These are phyloP conservation scores for Isabelozyma gotoi DNA, from an alignment of 805 yeast species.

Conservation along the genomic window DNA sequence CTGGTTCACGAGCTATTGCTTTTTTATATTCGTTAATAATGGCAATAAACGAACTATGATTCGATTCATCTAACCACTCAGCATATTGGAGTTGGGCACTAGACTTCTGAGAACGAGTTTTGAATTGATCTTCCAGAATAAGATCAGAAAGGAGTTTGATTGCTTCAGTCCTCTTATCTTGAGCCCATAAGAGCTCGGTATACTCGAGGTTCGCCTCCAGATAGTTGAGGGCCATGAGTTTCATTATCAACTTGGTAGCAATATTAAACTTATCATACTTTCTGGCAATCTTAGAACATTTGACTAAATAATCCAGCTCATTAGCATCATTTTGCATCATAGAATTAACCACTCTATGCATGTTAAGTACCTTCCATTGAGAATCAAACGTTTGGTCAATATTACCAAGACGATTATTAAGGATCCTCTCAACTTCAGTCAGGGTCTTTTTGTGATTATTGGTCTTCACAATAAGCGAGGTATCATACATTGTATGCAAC, in stretches of 20 bases:
- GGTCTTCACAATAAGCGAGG: slow-evolving; percentile 19
- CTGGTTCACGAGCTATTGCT: slow-evolving; percentile 52
- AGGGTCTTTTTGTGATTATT: neutral
- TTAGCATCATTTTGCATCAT: slow-evolving; percentile 33
- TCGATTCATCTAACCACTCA: slow-evolving; percentile 84
- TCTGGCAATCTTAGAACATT: slow-evolving; percentile 64
- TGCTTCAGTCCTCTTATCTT: slow-evolving; percentile 86
- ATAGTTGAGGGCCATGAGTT: slow-evolving; percentile 48
- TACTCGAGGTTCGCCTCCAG: slow-evolving; percentile 66
- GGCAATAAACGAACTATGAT: slow-evolving; percentile 73
- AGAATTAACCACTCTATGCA: slow-evolving; percentile 50
- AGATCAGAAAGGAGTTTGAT: slow-evolving; percentile 58
- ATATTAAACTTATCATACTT: slow-evolving; percentile 67
- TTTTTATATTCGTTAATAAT: slow-evolving; percentile 68
- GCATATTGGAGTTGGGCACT: slow-evolving; percentile 74
- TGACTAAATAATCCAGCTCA: slow-evolving; percentile 49
- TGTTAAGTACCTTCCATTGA: slow-evolving; percentile 57
- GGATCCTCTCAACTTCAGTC: slow-evolving; percentile 13
- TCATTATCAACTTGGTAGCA: slow-evolving; percentile 65
- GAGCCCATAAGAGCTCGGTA: slow-evolving; percentile 83
- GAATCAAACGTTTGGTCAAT: slow-evolving; percentile 51
- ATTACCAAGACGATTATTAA: slow-evolving; percentile 29
- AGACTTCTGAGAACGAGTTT: slow-evolving; percentile 22
- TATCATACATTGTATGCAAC: slow-evolving; percentile 36
- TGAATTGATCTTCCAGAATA: slow-evolving; percentile 18